Evolutionary conservation across 768 basidiomycete species (phyloP).

Genomic region (Rubroboletus pulcherrimus): DNA sequence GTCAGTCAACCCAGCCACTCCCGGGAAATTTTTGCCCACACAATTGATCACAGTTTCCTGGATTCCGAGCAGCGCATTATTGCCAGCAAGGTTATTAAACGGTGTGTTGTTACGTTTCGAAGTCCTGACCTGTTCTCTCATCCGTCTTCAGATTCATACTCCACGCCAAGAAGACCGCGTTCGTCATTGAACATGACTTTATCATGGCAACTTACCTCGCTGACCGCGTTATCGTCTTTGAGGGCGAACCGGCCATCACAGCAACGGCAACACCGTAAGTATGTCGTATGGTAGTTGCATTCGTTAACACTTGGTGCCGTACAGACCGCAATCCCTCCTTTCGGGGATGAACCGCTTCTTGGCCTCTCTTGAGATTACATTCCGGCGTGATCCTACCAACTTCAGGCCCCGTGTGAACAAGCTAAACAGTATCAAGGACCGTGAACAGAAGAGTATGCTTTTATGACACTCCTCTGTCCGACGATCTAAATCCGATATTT

Average conservation of each 20-base stretch:
- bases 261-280: conserved; percentile 90
- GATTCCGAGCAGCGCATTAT: conserved; percentile 99
- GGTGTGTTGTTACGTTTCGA: conserved; percentile 40
- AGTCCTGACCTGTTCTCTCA: conserved; percentile 1
- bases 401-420: conserved; percentile 89
- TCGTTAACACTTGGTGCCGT: neutral
- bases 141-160: conserved; percentile 69
- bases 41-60: conserved; percentile 59
- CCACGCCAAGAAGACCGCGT: conserved; percentile 95
- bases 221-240: conserved; percentile 93
- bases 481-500: conserved; percentile 10
- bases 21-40: neutral
- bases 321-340: conserved; percentile 87
- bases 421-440: conserved; percentile 77
- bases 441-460: conserved; percentile 76
- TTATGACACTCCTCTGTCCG: neutral
- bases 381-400: conserved; percentile 96
- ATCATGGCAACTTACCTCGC: conserved; percentile 99
- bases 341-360: conserved; percentile 99
- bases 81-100: conserved; percentile 96
- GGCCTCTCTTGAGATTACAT: conserved; percentile 93
- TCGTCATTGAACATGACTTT: conserved; percentile 99
- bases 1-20: conserved; percentile 34
- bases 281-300: neutral
- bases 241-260: conserved; percentile 78